Conservation (phyloP, 164 flowering plant genomes). For the Aristolochia contorta region DNA sequence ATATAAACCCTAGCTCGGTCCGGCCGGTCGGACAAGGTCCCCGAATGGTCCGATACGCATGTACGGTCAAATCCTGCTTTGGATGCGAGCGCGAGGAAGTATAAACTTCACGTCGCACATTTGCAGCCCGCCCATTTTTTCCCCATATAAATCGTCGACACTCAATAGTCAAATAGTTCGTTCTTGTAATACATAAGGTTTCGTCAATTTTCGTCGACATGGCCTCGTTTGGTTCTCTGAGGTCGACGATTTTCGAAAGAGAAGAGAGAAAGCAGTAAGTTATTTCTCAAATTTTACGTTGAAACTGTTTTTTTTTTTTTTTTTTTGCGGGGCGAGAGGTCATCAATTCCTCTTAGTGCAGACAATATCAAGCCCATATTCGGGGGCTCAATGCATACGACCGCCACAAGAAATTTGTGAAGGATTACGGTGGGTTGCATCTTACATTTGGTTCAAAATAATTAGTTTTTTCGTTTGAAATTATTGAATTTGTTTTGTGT, state of each 20-base stretch:
- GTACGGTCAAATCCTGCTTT: too few relatives aligned
- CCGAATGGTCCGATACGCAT: too few relatives aligned
- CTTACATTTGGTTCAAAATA: neutral
- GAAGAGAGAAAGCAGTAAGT: slow-evolving; percentile 74
- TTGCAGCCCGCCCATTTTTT: too few relatives aligned
- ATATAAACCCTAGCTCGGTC: too few relatives aligned
- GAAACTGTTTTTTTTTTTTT: neutral
- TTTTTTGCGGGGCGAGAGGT: too few relatives aligned
- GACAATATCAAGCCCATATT: slow-evolving; percentile 86
- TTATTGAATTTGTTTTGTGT: too few relatives aligned
- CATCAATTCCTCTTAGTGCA: slow-evolving; percentile 19
- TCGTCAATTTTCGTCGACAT: slow-evolving; percentile 4
- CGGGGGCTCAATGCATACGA: slow-evolving; percentile 85
- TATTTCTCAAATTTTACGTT: neutral
- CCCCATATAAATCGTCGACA: too few relatives aligned
- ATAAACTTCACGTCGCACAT: too few relatives aligned
- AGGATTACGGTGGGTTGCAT: slow-evolving; percentile 57
- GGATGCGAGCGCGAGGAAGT: too few relatives aligned
- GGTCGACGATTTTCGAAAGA: slow-evolving; percentile 46
- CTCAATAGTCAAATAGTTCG: too few relatives aligned
- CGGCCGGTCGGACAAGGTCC: too few relatives aligned
- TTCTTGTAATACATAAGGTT: neutral
- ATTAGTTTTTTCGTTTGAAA: neutral
- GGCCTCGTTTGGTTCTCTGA: slow-evolving; percentile 56
- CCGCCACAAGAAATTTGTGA: slow-evolving; percentile 82